These are phyloP conservation scores for Penicillium occitanis DNA, from an alignment of 2,329 filamentous ascomycete species.

Conservation along the genomic window DNA sequence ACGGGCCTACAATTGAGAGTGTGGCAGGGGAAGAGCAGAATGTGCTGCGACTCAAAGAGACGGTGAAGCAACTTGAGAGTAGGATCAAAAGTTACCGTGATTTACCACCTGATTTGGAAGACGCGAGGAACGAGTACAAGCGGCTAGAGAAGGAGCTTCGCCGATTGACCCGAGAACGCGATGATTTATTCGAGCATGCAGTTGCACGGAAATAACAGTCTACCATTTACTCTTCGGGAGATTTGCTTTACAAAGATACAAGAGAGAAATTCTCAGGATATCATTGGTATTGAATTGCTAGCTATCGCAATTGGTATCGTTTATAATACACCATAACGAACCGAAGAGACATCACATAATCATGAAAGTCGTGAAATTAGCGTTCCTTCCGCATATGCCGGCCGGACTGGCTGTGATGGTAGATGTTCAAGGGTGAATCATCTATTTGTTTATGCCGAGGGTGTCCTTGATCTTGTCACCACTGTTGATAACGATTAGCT, in stretches of 20 bases:
- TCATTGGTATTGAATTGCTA: constrained; percentile 12
- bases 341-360: constrained; percentile 4
- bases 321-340: constrained; percentile 18
- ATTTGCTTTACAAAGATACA: background rate
- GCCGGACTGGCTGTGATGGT: background rate
- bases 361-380: constrained; percentile 12
- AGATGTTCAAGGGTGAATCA: constrained; percentile 24
- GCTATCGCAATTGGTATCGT: constrained; percentile 20
- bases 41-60: constrained; percentile 58
- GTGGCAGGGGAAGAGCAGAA: constrained; percentile 59
- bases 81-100: constrained; percentile 68
- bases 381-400: background rate
- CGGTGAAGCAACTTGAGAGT: constrained; percentile 65
- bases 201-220: constrained; percentile 38
- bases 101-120: constrained; percentile 68
- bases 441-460: constrained; percentile 37
- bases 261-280: background rate
- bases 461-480: constrained; percentile 48
- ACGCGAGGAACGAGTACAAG: constrained; percentile 70
- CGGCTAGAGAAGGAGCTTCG: constrained; percentile 64
- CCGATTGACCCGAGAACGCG: constrained; percentile 61
- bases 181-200: constrained; percentile 72
- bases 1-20: constrained; percentile 46
- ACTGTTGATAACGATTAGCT: constrained; percentile 26
- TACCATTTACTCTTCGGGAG: background rate